Base-by-base conservation (phyloP, 805 yeast species). In the Metschnikowia arizonensis region DNA sequence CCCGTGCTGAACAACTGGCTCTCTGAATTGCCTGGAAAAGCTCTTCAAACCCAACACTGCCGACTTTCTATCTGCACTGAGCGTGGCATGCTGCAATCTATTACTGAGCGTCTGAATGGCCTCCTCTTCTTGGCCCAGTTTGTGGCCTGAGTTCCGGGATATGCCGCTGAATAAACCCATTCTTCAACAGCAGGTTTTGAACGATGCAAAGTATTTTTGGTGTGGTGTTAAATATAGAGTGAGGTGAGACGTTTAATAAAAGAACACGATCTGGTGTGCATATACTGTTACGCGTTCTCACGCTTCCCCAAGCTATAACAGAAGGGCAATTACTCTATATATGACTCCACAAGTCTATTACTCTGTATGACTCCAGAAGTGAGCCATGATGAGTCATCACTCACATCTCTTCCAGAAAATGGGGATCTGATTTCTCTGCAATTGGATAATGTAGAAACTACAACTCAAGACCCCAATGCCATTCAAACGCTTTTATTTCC, bases 21-120 rank as follows among this genome's bases (percentile, higher is more conserved):
- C 99, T 49, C 99, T 71, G 61, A 84, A 88, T 55, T 88, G 88
- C 45, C 97, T 74, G 48, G 95, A 81, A 61, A 88, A 89, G 33
- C 95, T 86, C 60, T 91, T 90, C 50, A 93, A 70, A 0, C 95
- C 91, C 30, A 91, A 72, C 3, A 91, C 86, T 0, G 98, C 98
- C 1, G 97, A 91, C 44, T 96, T 71, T 50, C 97, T 74, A 65
- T 93, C 99, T 24, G 85, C 81, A 2, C 93, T 74, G 50, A 86
- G 65, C 0, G 85, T 83, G 3, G 97, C 83, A 65, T 93, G 88
- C 35, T 82, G 79, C 45, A 91, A 76, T 33, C 98, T 73, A 60
- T 95, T 96, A 54, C 96, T 87, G 35, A 93, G 72, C 4, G 93
- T 88, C 5, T 91, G 81, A 48, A 93, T 91, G 11, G 96, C 85